Base-by-base conservation (phyloP, 2,329 filamentous ascomycete species). In the Arthrocladium fulminans region DNA sequence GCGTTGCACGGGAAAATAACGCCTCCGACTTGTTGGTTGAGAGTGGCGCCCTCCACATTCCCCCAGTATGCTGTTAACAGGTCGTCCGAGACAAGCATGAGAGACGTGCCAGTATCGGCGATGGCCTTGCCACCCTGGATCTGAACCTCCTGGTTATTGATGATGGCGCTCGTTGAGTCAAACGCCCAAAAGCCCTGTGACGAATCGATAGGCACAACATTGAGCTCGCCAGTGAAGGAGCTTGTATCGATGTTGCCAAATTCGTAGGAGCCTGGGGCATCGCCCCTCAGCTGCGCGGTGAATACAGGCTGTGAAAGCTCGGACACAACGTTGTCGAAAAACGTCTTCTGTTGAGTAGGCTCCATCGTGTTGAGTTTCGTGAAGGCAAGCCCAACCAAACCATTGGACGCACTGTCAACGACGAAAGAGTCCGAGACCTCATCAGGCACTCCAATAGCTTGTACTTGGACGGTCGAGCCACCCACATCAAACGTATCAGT, bases 101-200 rank as follows among this genome's bases (percentile, higher is more conserved):
- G 69, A 1, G 81, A 80, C 3, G 81, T 84, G 20, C 82, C 83
- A 2, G 83, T 86, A 64, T 87, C 83, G 23, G 78, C 72, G 48
- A 84, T 81, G 40, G 80, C 75, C 23, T 67, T 65, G 41, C 54
- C 60, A n/a, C 61, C 53, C 1, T 56, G 51, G 1, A 57, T 50
- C 1, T 57, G 58, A 37, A 65, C 60, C 9, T 50, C 57, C 59
- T 73, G 67, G 32, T 61, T 63, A 12, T 72, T 75, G 48, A 87
- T 70, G 15, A 69, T 67, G 59, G 81, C 85, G 39, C 68, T 67
- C 20, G 70, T 69, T 4, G 76, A 79, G 12, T 71, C 60, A 60
- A 86, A 79, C 60, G 83, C 71, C 84, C 84, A 88, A 70, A 82
- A 87, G 7, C 84, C 84, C 25, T 71, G 66, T 9, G 71, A 72